A percentile compares a stretch with the other conserved stretches of the same genome.
phyloP scores from a whole-genome alignment of 2,329 filamentous ascomycete species.

The Diaporthe vexans region DNA sequence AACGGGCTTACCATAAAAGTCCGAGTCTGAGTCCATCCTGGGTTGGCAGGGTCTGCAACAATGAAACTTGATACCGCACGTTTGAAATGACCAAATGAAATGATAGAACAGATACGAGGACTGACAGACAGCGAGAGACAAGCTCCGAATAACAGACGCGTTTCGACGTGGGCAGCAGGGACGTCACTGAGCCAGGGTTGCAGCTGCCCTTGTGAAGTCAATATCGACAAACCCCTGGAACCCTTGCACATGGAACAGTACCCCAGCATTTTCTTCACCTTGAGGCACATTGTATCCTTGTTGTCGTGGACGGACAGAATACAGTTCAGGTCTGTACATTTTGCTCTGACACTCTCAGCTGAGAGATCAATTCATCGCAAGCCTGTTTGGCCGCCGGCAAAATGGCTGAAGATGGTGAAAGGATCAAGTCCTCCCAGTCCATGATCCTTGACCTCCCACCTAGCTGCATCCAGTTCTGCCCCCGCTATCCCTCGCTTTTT shows the following conservation, averaged over 20 bases:
- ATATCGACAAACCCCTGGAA: conserved; percentile 8
- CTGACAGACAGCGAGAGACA: neutral
- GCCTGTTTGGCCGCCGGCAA: neutral
- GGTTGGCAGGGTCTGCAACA: neutral
- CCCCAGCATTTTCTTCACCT: neutral
- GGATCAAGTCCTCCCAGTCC: conserved; percentile 51
- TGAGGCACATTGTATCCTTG: neutral
- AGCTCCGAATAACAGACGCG: conserved; percentile 3
- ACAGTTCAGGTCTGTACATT: neutral
- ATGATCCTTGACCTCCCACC: conserved; percentile 76
- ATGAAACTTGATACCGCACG: neutral
- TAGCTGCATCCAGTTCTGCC: conserved; percentile 83
- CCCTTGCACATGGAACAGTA: conserved; percentile 1
- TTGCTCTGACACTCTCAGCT: neutral
- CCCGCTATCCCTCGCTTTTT: conserved; percentile 73
- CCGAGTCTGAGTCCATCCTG: conserved; percentile 60
- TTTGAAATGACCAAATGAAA: neutral
- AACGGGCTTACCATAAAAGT: conserved; percentile 65
- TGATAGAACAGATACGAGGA: neutral
- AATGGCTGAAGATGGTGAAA: conserved; percentile 35
- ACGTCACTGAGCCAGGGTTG: conserved; percentile 25
- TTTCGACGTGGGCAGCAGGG: conserved; percentile 11
- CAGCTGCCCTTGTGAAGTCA: conserved; percentile 28
- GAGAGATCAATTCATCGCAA: neutral
- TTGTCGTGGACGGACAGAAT: neutral